Conservation (phyloP, 202 grass and related monocot genomes). For the Setaria viridis region DNA sequence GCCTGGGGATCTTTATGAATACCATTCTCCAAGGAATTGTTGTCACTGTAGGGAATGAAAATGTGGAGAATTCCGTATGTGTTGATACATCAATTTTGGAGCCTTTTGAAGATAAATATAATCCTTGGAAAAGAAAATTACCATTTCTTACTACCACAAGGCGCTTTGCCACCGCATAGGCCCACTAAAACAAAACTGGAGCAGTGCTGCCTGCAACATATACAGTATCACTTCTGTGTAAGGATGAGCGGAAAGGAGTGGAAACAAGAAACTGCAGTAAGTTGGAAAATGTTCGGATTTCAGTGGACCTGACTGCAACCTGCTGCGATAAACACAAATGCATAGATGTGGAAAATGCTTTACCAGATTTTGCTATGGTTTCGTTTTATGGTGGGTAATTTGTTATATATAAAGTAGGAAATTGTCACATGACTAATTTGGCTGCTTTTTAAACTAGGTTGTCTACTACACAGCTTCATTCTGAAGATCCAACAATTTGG, state of each 20-base stretch:
- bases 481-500: neutral
- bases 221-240: slow-evolving; percentile 15
- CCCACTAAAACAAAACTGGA: slow-evolving; percentile 56
- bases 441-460: slow-evolving; percentile 27
- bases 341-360: slow-evolving; percentile 26
- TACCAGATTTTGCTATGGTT: neutral
- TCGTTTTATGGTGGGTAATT: slow-evolving; percentile 11
- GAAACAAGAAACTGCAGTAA: slow-evolving; percentile 17
- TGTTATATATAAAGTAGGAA: neutral
- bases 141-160: slow-evolving; percentile 41
- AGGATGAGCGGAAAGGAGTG: slow-evolving; percentile 20
- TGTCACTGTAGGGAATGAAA: slow-evolving; percentile 36
- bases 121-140: slow-evolving; percentile 42
- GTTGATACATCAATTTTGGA: slow-evolving; percentile 28
- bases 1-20: slow-evolving; percentile 15
- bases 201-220: slow-evolving; percentile 51
- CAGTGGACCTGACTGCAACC: slow-evolving; percentile 7
- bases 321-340: slow-evolving; percentile 10
- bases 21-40: slow-evolving; percentile 48
- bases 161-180: slow-evolving; percentile 45
- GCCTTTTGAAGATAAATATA: slow-evolving; percentile 36
- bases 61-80: slow-evolving; percentile 32
- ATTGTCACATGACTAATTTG: slow-evolving; percentile 8
- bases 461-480: slow-evolving; percentile 6
- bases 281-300: slow-evolving; percentile 22